Evolutionary conservation across 2,329 filamentous ascomycete species (phyloP).

Genomic region (Leptoxyphium fumago): DNA sequence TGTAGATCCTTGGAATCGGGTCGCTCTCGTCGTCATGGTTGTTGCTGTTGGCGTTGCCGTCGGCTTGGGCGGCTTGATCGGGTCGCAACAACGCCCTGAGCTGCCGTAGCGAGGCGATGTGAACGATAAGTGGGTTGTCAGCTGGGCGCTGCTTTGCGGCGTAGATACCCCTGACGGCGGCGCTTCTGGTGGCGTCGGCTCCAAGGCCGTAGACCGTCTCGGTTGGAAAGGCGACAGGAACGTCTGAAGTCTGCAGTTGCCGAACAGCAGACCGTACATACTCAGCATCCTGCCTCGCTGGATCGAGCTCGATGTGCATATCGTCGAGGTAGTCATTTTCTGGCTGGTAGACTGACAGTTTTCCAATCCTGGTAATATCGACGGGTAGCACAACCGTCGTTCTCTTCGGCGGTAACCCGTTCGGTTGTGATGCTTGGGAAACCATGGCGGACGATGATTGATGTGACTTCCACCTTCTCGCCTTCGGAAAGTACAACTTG

Average conservation of each 20-base stretch:
- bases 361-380: slow-evolving; percentile 25
- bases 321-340: slow-evolving; percentile 22
- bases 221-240: slow-evolving; percentile 86
- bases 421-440: too few species aligned
- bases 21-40: slow-evolving; percentile 13
- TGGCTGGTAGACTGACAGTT: slow-evolving; percentile 16
- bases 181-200: slow-evolving; percentile 81
- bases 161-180: slow-evolving; percentile 82
- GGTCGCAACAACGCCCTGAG: slow-evolving; percentile 47
- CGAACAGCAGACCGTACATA: slow-evolving; percentile 50
- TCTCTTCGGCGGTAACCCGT: too few species aligned
- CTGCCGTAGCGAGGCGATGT: slow-evolving; percentile 70
- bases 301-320: slow-evolving; percentile 16
- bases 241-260: slow-evolving; percentile 48
- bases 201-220: slow-evolving; percentile 96
- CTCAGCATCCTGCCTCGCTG: slow-evolving; percentile 29
- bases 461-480: too few species aligned
- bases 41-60: slow-evolving; percentile 7
- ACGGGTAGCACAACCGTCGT: slow-evolving; percentile 27
- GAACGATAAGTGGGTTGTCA: slow-evolving; percentile 91
- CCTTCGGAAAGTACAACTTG: too few species aligned
- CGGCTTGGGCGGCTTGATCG: background rate
- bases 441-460: too few species aligned
- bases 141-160: slow-evolving; percentile 76
- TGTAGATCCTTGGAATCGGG: slow-evolving; percentile 60